Conservation (phyloP, 805 yeast species). For the Spathaspora hagerdaliae region DNA sequence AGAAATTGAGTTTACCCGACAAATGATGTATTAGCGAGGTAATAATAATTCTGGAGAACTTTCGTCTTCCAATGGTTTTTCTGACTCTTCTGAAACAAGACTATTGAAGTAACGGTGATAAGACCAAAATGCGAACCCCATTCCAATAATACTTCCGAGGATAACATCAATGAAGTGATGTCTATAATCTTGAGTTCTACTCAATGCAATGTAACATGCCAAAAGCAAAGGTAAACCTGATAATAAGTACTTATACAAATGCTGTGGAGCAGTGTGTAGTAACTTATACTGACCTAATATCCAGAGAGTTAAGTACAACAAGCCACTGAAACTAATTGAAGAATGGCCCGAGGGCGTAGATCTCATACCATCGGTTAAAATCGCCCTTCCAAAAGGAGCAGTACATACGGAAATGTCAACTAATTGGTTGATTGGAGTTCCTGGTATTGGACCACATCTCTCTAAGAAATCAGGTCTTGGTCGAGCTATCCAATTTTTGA, state of each 20-base stretch:
- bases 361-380: slow-evolving; percentile 49
- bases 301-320: slow-evolving; percentile 46
- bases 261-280: slow-evolving; percentile 13
- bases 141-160: slow-evolving; percentile 31
- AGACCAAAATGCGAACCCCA: slow-evolving; percentile 18
- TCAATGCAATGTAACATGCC: slow-evolving; percentile 29
- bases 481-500: slow-evolving; percentile 31
- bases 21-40: slow-evolving; percentile 1
- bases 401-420: slow-evolving; percentile 28
- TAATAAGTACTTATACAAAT: slow-evolving; percentile 19
- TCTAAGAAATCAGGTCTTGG: slow-evolving; percentile 34
- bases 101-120: slow-evolving; percentile 26
- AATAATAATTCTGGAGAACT: slow-evolving; percentile 2
- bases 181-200: slow-evolving; percentile 34
- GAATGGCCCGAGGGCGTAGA: slow-evolving; percentile 59
- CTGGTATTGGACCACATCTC: slow-evolving; percentile 26
- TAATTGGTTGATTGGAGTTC: slow-evolving; percentile 19
- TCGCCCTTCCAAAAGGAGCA: slow-evolving; percentile 24
- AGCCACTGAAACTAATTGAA: slow-evolving; percentile 48
- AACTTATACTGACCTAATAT: slow-evolving; percentile 38
- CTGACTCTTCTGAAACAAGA: slow-evolving; percentile 2
- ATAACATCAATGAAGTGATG: slow-evolving; percentile 34
- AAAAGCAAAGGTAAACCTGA: slow-evolving; percentile 19
- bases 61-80: slow-evolving; percentile 1
- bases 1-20: too few species aligned